Conservation (phyloP, 2,329 filamentous ascomycete species). For the Exophiala viscosa region DNA sequence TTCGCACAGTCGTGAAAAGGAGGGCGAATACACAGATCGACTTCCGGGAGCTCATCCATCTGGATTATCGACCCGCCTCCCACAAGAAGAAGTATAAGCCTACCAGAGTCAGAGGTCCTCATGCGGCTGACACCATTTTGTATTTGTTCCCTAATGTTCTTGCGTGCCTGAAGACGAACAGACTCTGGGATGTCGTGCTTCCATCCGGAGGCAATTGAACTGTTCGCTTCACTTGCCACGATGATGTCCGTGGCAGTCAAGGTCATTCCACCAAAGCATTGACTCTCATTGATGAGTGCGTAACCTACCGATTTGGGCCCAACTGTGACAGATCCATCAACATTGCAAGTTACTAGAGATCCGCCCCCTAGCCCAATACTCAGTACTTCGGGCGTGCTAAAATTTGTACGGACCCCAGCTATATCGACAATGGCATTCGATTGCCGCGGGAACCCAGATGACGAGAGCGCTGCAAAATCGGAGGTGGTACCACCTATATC, state of each 20-base stretch:
- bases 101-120: conserved; percentile 46
- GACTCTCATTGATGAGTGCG: conserved; percentile 44
- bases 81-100: too few species aligned
- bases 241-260: conserved; percentile 53
- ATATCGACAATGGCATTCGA: conserved; percentile 57
- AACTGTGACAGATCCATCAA: conserved; percentile 40
- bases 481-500: conserved; percentile 66
- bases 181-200: conserved; percentile 27
- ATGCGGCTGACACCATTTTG: conserved; percentile 57
- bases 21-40: conserved; percentile 49
- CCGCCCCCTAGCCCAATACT: conserved; percentile 57
- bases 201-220: too few species aligned
- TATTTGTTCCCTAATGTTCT: conserved; percentile 47
- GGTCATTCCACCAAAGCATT: conserved; percentile 51
- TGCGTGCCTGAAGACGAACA: conserved; percentile 40
- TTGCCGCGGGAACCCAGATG: conserved; percentile 61
- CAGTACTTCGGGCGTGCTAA: conserved; percentile 54
- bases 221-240: conserved; percentile 41
- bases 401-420: conserved; percentile 57
- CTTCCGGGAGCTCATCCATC: conserved; percentile 44
- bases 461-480: conserved; percentile 58
- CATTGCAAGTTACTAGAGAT: conserved; percentile 29
- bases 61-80: conserved; percentile 56
- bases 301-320: conserved; percentile 57
- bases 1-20: conserved; percentile 53